A percentile compares a stretch with the other conserved stretches of the same genome.
phyloP scores from a whole-genome alignment of 2,329 filamentous ascomycete genomes.

The Sarocladiaceae sp. region DNA sequence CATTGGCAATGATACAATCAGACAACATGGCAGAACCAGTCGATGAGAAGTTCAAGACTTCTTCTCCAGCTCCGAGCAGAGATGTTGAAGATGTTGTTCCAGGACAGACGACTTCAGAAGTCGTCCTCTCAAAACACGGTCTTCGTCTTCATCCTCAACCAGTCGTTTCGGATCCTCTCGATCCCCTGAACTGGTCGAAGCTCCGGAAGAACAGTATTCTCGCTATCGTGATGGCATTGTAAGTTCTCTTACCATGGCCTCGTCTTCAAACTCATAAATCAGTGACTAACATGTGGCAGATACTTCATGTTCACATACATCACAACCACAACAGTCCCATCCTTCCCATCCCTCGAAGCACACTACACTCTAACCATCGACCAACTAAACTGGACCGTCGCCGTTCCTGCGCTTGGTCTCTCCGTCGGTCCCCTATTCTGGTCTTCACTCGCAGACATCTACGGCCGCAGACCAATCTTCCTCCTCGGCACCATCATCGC shows the following conservation, averaged over 20 bases:
- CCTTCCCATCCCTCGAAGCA: conserved; percentile 44
- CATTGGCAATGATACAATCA: neutral
- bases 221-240: conserved; percentile 49
- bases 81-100: conserved; percentile 4
- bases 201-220: conserved; percentile 44
- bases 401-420: conserved; percentile 44
- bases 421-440: conserved; percentile 46
- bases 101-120: conserved; percentile 5
- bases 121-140: conserved; percentile 17
- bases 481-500: conserved; percentile 33
- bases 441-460: conserved; percentile 43
- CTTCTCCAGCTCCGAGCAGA: neutral
- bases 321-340: conserved; percentile 52
- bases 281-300: conserved; percentile 9
- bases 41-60: conserved; percentile 1
- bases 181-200: conserved; percentile 50
- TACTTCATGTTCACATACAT: conserved; percentile 57
- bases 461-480: conserved; percentile 47
- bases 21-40: neutral
- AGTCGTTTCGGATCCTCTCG: conserved; percentile 35
- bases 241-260: conserved; percentile 17
- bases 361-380: conserved; percentile 39
- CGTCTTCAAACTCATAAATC: no score
- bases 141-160: conserved; percentile 32
- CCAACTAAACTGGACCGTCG: conserved; percentile 52